Evolutionary conservation across 2,329 filamentous ascomycete genomes (phyloP), one percentile per base, ranked within the genome.

Genomic region (Chaetomium strumarium): DNA sequence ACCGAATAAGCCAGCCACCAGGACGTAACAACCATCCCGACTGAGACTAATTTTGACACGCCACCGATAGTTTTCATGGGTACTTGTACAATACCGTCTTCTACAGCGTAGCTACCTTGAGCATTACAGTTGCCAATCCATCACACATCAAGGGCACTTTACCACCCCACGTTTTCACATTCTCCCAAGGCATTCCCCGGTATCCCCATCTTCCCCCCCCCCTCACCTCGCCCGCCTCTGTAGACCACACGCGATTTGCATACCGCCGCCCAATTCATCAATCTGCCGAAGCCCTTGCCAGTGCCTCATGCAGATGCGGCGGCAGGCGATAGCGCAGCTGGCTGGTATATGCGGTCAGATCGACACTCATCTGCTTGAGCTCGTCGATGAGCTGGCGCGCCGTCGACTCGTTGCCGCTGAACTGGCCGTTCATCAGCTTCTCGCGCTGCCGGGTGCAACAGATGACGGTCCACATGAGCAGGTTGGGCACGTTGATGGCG

Each of bases 281-380:
- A 63, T 90, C 86, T 41, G 85, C 84, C 46, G 86, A 88, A 38
- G 88, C 90, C 65, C 85, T 81, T 45, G 90, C 91, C 64, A 97
- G 74, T 58, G 86, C 88, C 75, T 96, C 92, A 71, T 95, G 92
- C 51, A 97, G 78, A 64, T 88, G 81, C 36, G 88, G 86, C 46
- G 90, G 89, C 72, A 97, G 80, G 64, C 93, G 84, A 72, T 96
- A 97, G 65, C 88, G 84, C 66, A 97, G 83, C 77, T 96, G 83
- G 52, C 90, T 92, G 14, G 90, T 92, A 74, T 96, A 97, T 13
- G 93, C 87, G 75, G 93, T 96, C 63, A 96, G 71, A 70, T 97
- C 92, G 68, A 90, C 84, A 37, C 88, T 90, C 73, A 88, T 89
- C 68, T 86, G 82, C 72, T 86, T 81, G 64, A 95, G 74, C 63